A percentile compares a stretch with the other conserved stretches of the same genome.
Conservation (phyloP, 352 stramenopile species). For the Pythium insidiosum region DNA sequence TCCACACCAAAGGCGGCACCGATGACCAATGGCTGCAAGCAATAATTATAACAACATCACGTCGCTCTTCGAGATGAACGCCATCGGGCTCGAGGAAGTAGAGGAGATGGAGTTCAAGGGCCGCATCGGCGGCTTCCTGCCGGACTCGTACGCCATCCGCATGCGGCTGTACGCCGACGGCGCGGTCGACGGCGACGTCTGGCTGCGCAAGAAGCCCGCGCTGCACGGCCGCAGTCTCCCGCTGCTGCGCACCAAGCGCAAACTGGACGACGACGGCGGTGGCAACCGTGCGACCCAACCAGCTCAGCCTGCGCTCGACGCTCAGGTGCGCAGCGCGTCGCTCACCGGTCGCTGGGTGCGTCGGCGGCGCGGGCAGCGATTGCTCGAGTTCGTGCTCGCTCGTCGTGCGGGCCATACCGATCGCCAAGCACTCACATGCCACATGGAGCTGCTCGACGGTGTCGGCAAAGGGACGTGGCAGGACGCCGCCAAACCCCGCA, state of each 20-base stretch:
- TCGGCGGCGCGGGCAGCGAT: neutral
- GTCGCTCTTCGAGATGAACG: no score
- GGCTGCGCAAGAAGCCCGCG: slow-evolving; percentile 13
- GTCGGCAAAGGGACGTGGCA: slow-evolving; percentile 4
- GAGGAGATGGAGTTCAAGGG: slow-evolving; percentile 37
- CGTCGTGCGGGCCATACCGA: slow-evolving; percentile 28
- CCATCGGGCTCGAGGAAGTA: slow-evolving; percentile 10
- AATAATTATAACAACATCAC: no score
- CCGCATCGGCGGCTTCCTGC: slow-evolving; percentile 30
- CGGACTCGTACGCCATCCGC: slow-evolving; percentile 23
- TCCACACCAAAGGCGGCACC: no score
- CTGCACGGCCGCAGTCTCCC: slow-evolving; percentile 7
- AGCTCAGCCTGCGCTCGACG: no score
- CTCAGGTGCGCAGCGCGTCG: slow-evolving; percentile 2
- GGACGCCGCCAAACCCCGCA: slow-evolving; percentile 5
- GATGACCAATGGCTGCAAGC: no score
- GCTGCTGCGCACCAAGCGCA: slow-evolving; percentile 2
- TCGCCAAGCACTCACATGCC: slow-evolving; percentile 31
- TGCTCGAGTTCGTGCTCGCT: slow-evolving; percentile 35
- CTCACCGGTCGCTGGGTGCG: slow-evolving; percentile 15
- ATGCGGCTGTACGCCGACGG: slow-evolving; percentile 31
- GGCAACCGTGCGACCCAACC: neutral
- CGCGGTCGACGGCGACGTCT: slow-evolving; percentile 27
- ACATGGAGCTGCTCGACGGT: slow-evolving; percentile 25
- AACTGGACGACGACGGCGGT: neutral